Base-by-base conservation (phyloP, 1,139 yeast genomes). In the Wickerhamiella pararugosa region DNA sequence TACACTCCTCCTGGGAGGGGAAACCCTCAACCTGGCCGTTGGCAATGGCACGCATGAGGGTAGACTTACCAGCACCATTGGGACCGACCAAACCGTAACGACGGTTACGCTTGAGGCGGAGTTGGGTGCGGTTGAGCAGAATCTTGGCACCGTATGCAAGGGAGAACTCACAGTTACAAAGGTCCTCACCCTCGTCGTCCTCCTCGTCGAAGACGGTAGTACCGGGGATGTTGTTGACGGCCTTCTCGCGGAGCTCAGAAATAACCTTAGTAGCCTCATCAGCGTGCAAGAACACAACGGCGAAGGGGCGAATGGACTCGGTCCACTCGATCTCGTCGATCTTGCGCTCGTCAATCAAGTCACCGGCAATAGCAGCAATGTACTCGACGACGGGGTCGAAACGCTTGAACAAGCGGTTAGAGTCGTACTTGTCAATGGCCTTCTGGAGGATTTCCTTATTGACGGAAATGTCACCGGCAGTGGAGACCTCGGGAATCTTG, bases 81-180 rank as follows among this genome's bases (percentile, higher is more conserved):
- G 97, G 96, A 73, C 98, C 98, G 75, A 96, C 87, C 59, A 90
- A 76, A 84, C 98, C 98, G 67, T 90, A 90, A 75, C 98, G 83
- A 75, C 96, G 87, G 73, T 83, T 92, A 75, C 97, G 84, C 92
- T 87, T 90, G 68, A 90, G 82, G 73, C 97, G 84, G 69, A 90
- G 79, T 75, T 90, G 96, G 59, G 98, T 90, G 74, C 92, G 86
- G 87, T 90, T 90, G 70, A 90, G 83, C 74, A 90, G 78, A 77
- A 90, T 90, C 86, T 87, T 87, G 63, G 98, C 98, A 86, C 98
- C 98, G 69, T 90, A 90, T 68, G 98, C 98, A 65, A 90, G 78
- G 51, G 98, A 90, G 84, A 90, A 90, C 78, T 90, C 97, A 80
- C 97, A 87, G 93, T 90, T 90, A 79, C 98, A 90, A 66, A 90